Evolutionary conservation across 495 filamentous ascomycete species (phyloP), one percentile per base, ranked within the genome.

Genomic region (Hyaloscypha hepaticicola): DNA sequence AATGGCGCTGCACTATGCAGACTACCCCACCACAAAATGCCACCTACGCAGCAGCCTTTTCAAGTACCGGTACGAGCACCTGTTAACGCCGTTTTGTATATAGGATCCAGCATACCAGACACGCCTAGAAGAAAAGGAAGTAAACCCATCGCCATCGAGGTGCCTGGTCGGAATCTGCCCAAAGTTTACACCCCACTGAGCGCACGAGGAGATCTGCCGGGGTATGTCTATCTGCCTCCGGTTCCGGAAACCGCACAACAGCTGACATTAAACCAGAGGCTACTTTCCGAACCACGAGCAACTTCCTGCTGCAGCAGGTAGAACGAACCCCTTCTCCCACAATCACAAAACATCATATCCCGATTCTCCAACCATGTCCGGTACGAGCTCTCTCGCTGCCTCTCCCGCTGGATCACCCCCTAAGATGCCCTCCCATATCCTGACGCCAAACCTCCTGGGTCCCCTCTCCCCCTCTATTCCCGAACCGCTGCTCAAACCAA

Each of bases 211-310:
- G 82, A 84, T 72, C 63, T 79, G 56, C 75, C 69, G 58, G 80
- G 82, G 80, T 83, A 77, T 50, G 78, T 76, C 48, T 49, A 33
- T 38, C n/a, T 29, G 27, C 38, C n/a, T 5, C 27, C 25, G 21
- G 41, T 7, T 1, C 27, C 14, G 28, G 31, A 28, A 55, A 27
- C 31, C 60, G 1, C 31, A 61, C 26, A 62, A 55, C n/a, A 64
- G 28, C 60, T 52, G 38, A 45, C 27, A 66, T n/a, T n/a, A 31
- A 58, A 28, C 25, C 66, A 83, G 81, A 65, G 80, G 76, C 21
- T 84, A 82, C 69, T 84, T 84, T 59, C 82, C 82, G 8, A 69
- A 77, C 24, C 79, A 82, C 73, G 81, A 82, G 62, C 77, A 81
- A 26, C 72, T 56, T n/a, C 21, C 26, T 2, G 12, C 29, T 38